Base-by-base conservation (phyloP, 2,329 filamentous ascomycete species). In the Podosphaera xanthii region DNA sequence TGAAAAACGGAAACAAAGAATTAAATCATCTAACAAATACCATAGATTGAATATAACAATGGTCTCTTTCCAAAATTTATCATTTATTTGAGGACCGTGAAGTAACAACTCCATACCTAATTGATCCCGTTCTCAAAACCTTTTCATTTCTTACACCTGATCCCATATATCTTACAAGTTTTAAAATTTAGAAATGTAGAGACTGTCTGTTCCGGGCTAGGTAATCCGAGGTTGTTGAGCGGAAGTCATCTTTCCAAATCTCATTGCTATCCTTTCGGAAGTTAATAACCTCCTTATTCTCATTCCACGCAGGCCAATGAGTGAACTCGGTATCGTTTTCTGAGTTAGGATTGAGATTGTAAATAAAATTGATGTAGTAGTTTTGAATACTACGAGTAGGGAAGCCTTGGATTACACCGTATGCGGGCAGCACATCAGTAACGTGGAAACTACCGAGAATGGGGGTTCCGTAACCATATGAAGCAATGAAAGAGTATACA, bases 361-460 rank as follows among this genome's bases (percentile, higher is more conserved):
- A 77, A 7, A 89, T 66, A 67, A 91, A 91, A 57, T 79, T 82
- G 65, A 83, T 74, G 66, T 88, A 90, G 69, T 89, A 90, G 0
- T 76, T 77, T 60, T 82, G 77, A 54, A 82, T 80, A 22, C 78
- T 75, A 7, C 67, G 69, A 46, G 77, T 78, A 1, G 82, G 89
- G 10, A 62, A 61, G 7, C 64, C 60, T 10, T 65, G 64, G 0
- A 60, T 76, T n/a, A 65, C 59, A 0, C 64, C 66, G 40, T 64
- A 86, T 77, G 67, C 85, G 79, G 2, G 59, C 40, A 87, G 64
- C 1, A 90, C 64, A 64, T 90, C 86, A 0, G 77, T 80, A 12
- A 71, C 83, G 68, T 92, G 87, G 70, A 87, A 85, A 0, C 86
- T 90, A 22, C 87, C 87, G 0, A 91, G 69, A 55, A 90, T 70